Conservation (phyloP, 169 alveolate species). For the Plasmodium relictum region DNA sequence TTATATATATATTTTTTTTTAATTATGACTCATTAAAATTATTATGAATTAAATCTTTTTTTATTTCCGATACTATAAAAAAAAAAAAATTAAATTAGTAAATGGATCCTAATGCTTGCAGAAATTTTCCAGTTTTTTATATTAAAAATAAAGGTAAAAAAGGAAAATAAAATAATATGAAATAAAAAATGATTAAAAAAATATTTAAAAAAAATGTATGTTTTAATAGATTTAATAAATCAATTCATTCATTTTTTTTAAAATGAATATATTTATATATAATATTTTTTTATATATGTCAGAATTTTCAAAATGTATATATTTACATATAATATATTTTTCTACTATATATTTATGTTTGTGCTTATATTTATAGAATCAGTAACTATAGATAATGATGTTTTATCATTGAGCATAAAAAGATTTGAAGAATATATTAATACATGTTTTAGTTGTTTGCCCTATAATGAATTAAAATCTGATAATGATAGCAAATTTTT, state of each 20-base stretch:
- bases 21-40: conserved; percentile 13
- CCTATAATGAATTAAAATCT: conserved; percentile 26
- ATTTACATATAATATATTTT: no score
- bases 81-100: conserved; percentile 17
- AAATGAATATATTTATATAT: no score
- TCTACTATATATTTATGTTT: background rate
- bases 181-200: no score
- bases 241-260: no score
- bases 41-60: background rate
- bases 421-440: conserved; percentile 51
- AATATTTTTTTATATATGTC: no score
- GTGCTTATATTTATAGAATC: conserved; percentile 12
- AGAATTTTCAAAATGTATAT: no score
- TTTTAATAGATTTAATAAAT: no score
- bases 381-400: conserved; percentile 32
- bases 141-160: conserved; percentile 53
- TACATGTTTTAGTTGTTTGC: conserved; percentile 22
- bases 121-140: conserved; percentile 59
- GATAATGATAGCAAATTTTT: conserved; percentile 39
- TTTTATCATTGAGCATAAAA: conserved; percentile 14
- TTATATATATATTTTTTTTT: background rate
- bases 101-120: conserved; percentile 69
- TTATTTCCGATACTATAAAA: conserved; percentile 1
- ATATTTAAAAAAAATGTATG: no score
- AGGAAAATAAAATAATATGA: background rate